Base-by-base conservation (phyloP, 1,284 basidiomycete species). In the Porogramme epimiltina region DNA sequence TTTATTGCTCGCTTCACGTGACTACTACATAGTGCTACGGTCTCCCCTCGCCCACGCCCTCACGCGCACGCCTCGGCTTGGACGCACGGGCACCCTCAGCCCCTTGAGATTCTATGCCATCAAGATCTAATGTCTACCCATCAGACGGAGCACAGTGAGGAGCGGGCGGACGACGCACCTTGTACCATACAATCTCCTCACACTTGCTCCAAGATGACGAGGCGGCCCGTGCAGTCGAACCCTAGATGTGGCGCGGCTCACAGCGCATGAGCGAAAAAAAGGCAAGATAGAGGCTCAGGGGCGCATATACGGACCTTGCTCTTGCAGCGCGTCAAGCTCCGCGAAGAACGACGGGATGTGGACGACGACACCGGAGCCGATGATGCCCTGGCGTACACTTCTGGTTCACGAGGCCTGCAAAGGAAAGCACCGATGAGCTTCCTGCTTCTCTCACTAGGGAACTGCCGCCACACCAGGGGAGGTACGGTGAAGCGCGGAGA, bases 281-380 rank as follows among this genome's bases (percentile, higher is more conserved):
- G 18, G 33, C 4, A 19, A n/a, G 9, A 49, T 20, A 16, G 31
- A 4, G 44, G 13, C 23, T 11, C 42, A 4, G 4, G 25, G 19
- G 16, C 11, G 49, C 13, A 6, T 25, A 20, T 9, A 31, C 76
- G 49, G 58, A 93, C 95, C 95, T 80, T 98, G 90, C 53, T 80
- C 76, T 69, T 95, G 77, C 53, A 98, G 74, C 28, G 85, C 86
- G 64, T 98, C 95, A 34, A 99, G 81, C 76, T 99, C 96, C 28
- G 81, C 79, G 68, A 99, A 99, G 73, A 99, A 93, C 31, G 94
- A 94, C 2, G 97, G 97, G 24, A 98, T 72, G 70, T 99, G 95
- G 19, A 99, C 84, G 28, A 99, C 96, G 23, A 98, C 92, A 40
- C 97, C 97, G 45, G 87, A 88, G 23, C 96, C 96, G 66, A 99